A percentile compares a stretch with the other conserved stretches of the same genome.
phyloP scores from a whole-genome alignment of 2,329 filamentous ascomycete genomes.

The Sclerotinia subarctica region DNA sequence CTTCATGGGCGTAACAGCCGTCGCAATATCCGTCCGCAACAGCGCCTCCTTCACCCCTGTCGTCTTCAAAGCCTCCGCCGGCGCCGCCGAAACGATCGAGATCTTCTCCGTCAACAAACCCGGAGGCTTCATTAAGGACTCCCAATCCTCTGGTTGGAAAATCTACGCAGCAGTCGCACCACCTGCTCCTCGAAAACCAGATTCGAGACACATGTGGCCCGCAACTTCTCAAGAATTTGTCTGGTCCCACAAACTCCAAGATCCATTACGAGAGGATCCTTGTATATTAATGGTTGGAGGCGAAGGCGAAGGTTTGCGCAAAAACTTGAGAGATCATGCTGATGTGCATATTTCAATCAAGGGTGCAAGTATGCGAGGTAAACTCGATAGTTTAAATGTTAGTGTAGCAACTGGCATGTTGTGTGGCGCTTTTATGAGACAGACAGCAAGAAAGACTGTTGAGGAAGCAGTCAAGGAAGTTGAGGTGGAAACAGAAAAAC shows the following conservation, averaged over 20 bases:
- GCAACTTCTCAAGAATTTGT: constrained; percentile 31
- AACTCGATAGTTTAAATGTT: constrained; percentile 89
- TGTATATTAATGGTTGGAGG: constrained; percentile 80
- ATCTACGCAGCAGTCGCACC: constrained; percentile 72
- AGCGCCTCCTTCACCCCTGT: constrained; percentile 73
- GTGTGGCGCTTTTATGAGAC: constrained; percentile 62
- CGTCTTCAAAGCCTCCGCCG: constrained; percentile 82
- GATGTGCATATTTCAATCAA: constrained; percentile 66
- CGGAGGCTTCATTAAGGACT: constrained; percentile 65
- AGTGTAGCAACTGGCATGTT: constrained; percentile 81
- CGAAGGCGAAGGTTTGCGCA: constrained; percentile 72
- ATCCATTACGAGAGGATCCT: constrained; percentile 58
- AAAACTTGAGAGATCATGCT: constrained; percentile 60
- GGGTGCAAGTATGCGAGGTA: constrained; percentile 45
- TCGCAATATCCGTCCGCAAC: constrained; percentile 71
- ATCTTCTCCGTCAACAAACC: constrained; percentile 69
- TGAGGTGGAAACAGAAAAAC: constrained; percentile 4
- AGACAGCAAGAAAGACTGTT: background rate
- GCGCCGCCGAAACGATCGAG: constrained; percentile 76
- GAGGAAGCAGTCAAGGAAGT: constrained; percentile 11
- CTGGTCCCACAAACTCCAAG: constrained; percentile 50
- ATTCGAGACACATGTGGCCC: constrained; percentile 18
- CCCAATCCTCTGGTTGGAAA: constrained; percentile 71
- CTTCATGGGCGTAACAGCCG: constrained; percentile 84
- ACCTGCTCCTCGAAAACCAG: constrained; percentile 38